Base-by-base conservation (phyloP, 1,139 yeast species). In the Taiozyma sp. region DNA sequence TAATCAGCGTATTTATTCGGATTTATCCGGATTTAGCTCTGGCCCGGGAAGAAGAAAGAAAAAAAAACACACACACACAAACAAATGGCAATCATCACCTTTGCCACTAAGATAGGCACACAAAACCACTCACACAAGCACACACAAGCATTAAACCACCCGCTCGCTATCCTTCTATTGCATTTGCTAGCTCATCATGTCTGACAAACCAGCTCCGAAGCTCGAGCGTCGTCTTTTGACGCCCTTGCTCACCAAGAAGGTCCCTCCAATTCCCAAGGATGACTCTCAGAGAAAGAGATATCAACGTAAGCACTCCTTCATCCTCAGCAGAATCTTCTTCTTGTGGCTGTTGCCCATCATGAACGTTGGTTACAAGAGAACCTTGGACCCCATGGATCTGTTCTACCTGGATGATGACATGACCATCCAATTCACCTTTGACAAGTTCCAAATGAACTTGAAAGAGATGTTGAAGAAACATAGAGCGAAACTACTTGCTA, bases 311-410 rank as follows among this genome's bases (percentile, higher is more conserved):
- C 63, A 60, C 42, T 61, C 73, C 1, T 70, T 70, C 51, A 53
- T 69, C 9, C 24, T 75, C 13, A 71, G 71, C 21, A 64, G 62
- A 46, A 47, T 71, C 2, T 76, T 81, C 45, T 80, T 80, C 57
- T 66, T 74, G 64, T 85, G 93, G 93, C 71, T 83, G 42, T 54
- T 68, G 19, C 87, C 88, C 0, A 53, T 84, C 3, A 60, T 85
- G 60, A 72, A 68, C 40, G 78, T 77, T 4, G 95, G 95, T 1
- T 87, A 86, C 62, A 74, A 75, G 51, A 74, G 95, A 59, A 82
- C 88, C 0, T 66, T 87, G 37, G 80, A 79, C 47, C 80, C 82
- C 7, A 75, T 78, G 49, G 95, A 87, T 65, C 65, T 87, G 50
- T 85, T 72, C 66, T 68, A 68, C 43, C 71, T 86, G 49, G 75